Evolutionary conservation across 805 yeast genomes (phyloP).

Genomic region (Myxozyma geophila): DNA sequence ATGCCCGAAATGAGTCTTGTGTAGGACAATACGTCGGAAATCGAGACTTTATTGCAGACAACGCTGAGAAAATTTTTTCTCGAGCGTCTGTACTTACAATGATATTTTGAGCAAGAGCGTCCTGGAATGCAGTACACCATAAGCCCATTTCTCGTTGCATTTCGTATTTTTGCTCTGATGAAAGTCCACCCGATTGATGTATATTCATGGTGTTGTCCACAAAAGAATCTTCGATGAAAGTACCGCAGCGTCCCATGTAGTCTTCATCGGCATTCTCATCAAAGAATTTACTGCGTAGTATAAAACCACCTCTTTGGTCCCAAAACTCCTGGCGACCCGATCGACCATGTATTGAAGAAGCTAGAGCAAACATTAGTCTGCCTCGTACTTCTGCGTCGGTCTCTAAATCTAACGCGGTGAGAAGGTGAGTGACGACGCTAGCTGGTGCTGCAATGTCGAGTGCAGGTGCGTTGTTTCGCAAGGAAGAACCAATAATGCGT

Average conservation of each 20-base stretch:
- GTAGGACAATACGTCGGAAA: constrained; percentile 42
- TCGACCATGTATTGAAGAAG: constrained; percentile 36
- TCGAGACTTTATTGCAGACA: constrained; percentile 25
- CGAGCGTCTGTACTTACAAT: constrained; percentile 18
- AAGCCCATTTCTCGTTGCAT: constrained; percentile 25
- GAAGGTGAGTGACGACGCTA: constrained; percentile 23
- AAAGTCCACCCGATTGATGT: neutral
- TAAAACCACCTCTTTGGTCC: constrained; percentile 28
- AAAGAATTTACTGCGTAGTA: constrained; percentile 27
- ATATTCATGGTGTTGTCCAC: constrained; percentile 20
- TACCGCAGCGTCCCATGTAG: constrained; percentile 28
- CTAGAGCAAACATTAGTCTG: constrained; percentile 40
- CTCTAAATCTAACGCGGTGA: constrained; percentile 31
- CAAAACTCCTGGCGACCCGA: constrained; percentile 34
- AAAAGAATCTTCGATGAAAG: constrained; percentile 34
- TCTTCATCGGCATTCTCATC: constrained; percentile 15
- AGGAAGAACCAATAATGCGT: constrained; percentile 65
- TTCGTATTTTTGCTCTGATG: neutral
- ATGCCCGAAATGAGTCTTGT: constrained; percentile 56
- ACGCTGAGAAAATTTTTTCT: constrained; percentile 31
- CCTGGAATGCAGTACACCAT: constrained; percentile 36
- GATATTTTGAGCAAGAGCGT: constrained; percentile 22
- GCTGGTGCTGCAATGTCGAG: constrained; percentile 40
- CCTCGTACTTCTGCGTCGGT: constrained; percentile 22
- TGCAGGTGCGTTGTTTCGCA: constrained; percentile 77